Evolutionary conservation across 805 yeast species (phyloP).

Genomic region (Millerozyma acaciae): DNA sequence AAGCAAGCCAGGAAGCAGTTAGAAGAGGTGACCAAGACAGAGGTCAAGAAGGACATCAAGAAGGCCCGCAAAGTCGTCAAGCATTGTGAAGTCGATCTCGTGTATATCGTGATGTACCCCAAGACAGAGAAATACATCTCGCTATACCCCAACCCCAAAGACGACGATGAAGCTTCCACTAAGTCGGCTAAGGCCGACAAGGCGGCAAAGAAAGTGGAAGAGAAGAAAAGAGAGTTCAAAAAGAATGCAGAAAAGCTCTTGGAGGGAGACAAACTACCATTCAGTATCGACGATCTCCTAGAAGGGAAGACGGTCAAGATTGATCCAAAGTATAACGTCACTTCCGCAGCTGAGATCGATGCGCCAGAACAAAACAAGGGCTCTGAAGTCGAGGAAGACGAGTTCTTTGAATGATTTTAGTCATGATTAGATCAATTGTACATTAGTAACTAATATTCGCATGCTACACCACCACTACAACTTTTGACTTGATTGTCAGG

Average conservation of each 20-base stretch:
- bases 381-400: constrained; percentile 33
- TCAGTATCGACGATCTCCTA: constrained; percentile 45
- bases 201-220: constrained; percentile 41
- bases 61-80: constrained; percentile 47
- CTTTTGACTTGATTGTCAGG: too few relatives aligned
- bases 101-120: constrained; percentile 76
- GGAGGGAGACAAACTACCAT: constrained; percentile 51
- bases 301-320: constrained; percentile 32
- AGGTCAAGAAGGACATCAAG: constrained; percentile 35
- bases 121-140: constrained; percentile 75
- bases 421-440: constrained; percentile 9
- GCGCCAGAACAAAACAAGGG: constrained; percentile 37
- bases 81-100: constrained; percentile 64
- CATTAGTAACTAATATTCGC: constrained; percentile 3
- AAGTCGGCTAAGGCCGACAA: constrained; percentile 36
- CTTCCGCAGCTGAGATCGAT: constrained; percentile 30
- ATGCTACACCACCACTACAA: too few relatives aligned
- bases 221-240: constrained; percentile 40
- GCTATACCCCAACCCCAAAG: constrained; percentile 52
- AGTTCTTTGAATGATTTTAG: constrained; percentile 38
- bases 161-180: constrained; percentile 17
- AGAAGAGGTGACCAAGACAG: constrained; percentile 31
- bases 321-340: constrained; percentile 15
- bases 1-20: constrained; percentile 45
- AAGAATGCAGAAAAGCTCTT: constrained; percentile 50